Evolutionary conservation across 768 basidiomycete genomes (phyloP), one percentile per base, ranked within the genome.

Genomic region (Porphyrellus cyaneotinctus): DNA sequence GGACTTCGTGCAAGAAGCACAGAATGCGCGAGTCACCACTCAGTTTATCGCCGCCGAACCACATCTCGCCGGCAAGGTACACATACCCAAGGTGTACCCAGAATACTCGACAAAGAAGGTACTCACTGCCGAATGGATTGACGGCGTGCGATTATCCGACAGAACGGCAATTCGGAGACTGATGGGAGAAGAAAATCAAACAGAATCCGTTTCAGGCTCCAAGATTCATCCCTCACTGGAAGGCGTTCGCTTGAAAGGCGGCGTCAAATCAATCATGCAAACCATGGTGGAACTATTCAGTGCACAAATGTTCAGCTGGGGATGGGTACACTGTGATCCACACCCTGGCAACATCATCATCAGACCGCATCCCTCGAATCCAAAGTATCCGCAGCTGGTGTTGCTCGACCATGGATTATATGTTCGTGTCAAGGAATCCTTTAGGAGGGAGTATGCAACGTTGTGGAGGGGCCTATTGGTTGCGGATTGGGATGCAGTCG

Each of bases 351-450:
- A 95, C 68, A 79, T 95, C 53, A 81, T 82, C 69, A 81, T 86
- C 60, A 88, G 79, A 9, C 81, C 80, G 1, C 56, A 65, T 36
- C 68, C 68, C 28, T 55, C 44, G 22, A 47, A 59, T 18, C 45
- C 56, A 4, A 48, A 30, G 38, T 60, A 66, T 6, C 77, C 83
- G 2, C 85, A 88, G 60, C 75, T 92, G 56, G 87, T 97, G 30
- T 75, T 97, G 13, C 82, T 97, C 60, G 95, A 97, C 65, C 95
- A 97, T 65, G 95, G 95, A 1, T 73, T 97, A 12, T 97, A 95
- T 64, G 88, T 95, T 35, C 74, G 75, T 9, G 78, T 93, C 4
- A 68, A 81, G 15, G 79, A 85, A 17, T 66, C 74, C 2, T 92
- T 97, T 66, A 78, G 81, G 56, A 71, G 77, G 30, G 81, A 95